Percentiles rank a stretch among this genome's conserved stretches.
These are phyloP conservation scores for Kodamaea anthophila DNA, from an alignment of 1,139 yeast genomes.

Conservation along the genomic window DNA sequence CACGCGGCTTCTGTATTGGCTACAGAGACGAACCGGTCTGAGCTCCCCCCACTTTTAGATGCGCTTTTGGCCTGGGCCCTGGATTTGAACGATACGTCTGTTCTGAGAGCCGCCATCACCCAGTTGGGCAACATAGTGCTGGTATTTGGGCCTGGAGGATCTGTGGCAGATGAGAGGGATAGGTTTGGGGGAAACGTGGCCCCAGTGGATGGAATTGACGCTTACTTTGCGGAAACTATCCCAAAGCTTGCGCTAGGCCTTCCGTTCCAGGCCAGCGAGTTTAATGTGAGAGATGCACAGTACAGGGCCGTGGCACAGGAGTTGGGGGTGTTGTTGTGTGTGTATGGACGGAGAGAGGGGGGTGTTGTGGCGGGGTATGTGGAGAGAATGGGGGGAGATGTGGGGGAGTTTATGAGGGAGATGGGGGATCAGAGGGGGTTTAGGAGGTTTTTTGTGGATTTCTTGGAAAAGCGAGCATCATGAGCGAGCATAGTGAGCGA, in stretches of 20 bases:
- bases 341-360: conserved; percentile 41
- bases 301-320: conserved; percentile 71
- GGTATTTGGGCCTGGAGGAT: conserved; percentile 58
- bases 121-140: conserved; percentile 63
- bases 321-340: conserved; percentile 61
- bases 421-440: conserved; percentile 56
- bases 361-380: conserved; percentile 48
- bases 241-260: conserved; percentile 71
- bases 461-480: conserved; percentile 47
- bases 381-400: conserved; percentile 58
- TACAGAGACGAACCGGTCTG: conserved; percentile 56
- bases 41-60: conserved; percentile 59
- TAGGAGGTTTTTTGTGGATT: conserved; percentile 55
- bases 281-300: conserved; percentile 73
- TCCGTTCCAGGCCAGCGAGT: conserved; percentile 63
- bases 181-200: conserved; percentile 49
- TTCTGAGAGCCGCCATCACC: conserved; percentile 65
- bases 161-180: conserved; percentile 49
- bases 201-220: conserved; percentile 65
- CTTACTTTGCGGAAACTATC: conserved; percentile 60
- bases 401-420: no score
- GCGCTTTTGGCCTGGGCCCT: conserved; percentile 63
- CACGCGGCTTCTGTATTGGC: conserved; percentile 74
- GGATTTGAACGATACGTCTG: conserved; percentile 45
- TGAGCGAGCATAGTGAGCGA: no score